Percentiles rank a stretch among this genome's conserved stretches.
Evolutionary conservation across 148 eudicot genomes (phyloP).

Genomic region (Bassia scoparia): DNA sequence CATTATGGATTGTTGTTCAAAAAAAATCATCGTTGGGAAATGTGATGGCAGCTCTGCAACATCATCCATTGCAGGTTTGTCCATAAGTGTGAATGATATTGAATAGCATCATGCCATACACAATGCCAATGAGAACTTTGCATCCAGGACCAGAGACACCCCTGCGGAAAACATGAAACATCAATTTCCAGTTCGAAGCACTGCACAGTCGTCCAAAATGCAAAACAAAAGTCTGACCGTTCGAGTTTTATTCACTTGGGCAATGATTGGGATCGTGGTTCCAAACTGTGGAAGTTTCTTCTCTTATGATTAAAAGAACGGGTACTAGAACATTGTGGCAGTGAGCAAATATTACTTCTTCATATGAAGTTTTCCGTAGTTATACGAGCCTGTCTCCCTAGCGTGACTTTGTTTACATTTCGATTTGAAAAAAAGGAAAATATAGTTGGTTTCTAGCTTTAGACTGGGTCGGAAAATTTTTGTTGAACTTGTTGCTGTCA

Average conservation of each 20-base stretch:
- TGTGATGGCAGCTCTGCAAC: constrained; percentile 22
- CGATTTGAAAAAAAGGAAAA: not conserved
- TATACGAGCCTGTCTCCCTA: constrained; percentile 27
- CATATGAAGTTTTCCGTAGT: constrained; percentile 22
- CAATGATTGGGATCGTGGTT: constrained; percentile 8
- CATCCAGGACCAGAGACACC: too few species aligned
- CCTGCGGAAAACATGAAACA: not conserved
- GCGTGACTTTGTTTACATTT: not conserved
- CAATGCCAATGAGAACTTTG: constrained; percentile 16
- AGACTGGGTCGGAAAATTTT: not conserved
- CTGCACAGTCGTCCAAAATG: not conserved
- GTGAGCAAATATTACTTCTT: not conserved
- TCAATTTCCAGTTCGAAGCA: not conserved
- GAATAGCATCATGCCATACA: constrained; percentile 4
- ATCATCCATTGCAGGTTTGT: not conserved
- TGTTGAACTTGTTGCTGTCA: not conserved
- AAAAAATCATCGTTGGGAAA: constrained; percentile 15
- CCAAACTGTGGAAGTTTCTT: not conserved
- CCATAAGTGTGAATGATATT: constrained; percentile 5
- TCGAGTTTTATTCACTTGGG: constrained; percentile 17
- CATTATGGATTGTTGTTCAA: too few species aligned
- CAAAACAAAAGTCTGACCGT: not conserved
- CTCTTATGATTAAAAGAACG: constrained; percentile 14
- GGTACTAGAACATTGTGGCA: constrained; percentile 13
- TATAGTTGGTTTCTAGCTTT: not conserved